These are phyloP conservation scores for Digitaria exilis DNA, from an alignment of 202 grass and related monocot species.

Conservation along the genomic window DNA sequence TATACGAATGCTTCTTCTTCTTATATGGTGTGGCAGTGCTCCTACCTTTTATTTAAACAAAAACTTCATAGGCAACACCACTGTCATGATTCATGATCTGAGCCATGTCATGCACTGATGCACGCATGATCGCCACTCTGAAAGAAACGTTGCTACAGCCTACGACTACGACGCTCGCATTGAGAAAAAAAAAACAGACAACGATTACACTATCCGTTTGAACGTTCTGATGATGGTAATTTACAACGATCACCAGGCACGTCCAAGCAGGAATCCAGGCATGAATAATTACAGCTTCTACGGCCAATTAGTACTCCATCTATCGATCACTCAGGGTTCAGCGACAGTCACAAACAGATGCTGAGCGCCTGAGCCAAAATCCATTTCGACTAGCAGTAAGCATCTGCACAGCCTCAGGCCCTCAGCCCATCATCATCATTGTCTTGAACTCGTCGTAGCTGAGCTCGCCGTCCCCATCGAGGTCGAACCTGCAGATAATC, in stretches of 20 bases:
- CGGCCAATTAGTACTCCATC: not conserved
- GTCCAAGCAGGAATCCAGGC: too few species aligned
- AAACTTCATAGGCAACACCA: too few species aligned
- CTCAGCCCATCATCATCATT: conserved; percentile 7
- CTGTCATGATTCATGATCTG: too few species aligned
- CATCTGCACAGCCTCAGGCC: not conserved
- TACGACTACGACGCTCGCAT: not conserved
- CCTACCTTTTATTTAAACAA: too few species aligned
- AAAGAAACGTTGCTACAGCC: too few species aligned
- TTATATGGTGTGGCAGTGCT: too few species aligned
- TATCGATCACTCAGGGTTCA: not conserved
- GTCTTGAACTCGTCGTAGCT: conserved; percentile 55
- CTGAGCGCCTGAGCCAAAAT: not conserved
- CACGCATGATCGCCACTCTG: too few species aligned
- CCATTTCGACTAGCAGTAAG: not conserved
- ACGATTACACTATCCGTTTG: not conserved
- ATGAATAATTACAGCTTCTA: not conserved
- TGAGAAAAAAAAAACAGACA: too few species aligned
- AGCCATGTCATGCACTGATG: too few species aligned
- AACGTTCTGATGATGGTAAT: not conserved
- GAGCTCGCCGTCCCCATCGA: conserved; percentile 55
- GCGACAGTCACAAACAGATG: not conserved
- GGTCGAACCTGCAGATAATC: conserved; percentile 54
- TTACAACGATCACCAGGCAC: not conserved
- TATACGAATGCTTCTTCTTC: too few species aligned